Base-by-base conservation (phyloP, 768 basidiomycete genomes). In the Serendipita vermifera region DNA sequence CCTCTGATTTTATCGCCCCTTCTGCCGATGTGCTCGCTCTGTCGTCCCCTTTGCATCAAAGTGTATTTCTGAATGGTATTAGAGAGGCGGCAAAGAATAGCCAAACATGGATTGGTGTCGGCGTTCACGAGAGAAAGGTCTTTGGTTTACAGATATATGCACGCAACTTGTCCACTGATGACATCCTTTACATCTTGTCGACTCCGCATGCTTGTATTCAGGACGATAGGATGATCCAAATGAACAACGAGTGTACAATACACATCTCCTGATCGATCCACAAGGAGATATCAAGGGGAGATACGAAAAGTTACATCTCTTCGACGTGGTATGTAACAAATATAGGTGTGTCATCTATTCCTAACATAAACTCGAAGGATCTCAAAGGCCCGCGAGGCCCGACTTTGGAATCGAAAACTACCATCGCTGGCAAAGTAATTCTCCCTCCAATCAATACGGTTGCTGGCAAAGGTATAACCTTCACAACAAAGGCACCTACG, bases 1-100 rank as follows among this genome's bases (percentile, higher is more conserved):
- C 60, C 5, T 15, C 60, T 3, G 61, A 62, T 32, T 62, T 60
- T 56, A 58, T 61, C 17, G 59, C 61, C 1, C 61, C 61, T 13
- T 54, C 46, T 7, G 22, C 33, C 22, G 24, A 43, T 14, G 61
- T 61, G 3, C 32, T 33, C 20, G 41, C 31, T 5, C 60, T 61
- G 9, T 54, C 59, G 7, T 33, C 41, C 31, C 39, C 56, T 5
- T 17, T 61, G 11, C 17, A 22, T 29, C 11, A 58, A 13, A 41
- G 60, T 57, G 51, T 54, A 22, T 61, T 60, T 38, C 24, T 61
- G 13, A 27, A 55, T 14, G 38, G 24, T 3, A 27, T 61, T 24
- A 26, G 22, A 31, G 54, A 40, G 32, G 56, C 46, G 32, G 60
- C 60, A 9, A 41, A 40, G 35, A 15, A 38, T n/a, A 24, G 26